Conservation (phyloP, 78 protist species). For the Emiliania huxleyi region DNA sequence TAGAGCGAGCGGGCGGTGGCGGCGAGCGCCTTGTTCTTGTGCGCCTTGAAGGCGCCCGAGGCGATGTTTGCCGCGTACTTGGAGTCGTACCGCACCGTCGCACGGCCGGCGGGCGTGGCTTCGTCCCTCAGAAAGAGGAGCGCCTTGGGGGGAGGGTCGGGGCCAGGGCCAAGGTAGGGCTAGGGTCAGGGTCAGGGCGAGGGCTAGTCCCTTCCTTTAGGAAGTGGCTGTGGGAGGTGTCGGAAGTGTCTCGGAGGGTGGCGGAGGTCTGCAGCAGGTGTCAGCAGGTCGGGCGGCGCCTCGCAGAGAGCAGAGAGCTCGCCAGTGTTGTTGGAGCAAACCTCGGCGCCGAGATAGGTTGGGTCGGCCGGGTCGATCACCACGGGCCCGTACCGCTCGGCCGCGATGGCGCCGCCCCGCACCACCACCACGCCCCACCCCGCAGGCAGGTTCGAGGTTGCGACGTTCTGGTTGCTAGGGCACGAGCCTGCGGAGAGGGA, state of each 20-base stretch:
- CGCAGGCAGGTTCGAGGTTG: neutral
- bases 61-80: neutral
- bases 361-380: neutral
- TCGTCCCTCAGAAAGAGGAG: neutral
- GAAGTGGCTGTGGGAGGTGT: no score
- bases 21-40: neutral
- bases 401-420: neutral
- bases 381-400: neutral
- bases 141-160: no score
- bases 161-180: no score
- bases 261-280: no score
- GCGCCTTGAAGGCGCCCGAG: neutral
- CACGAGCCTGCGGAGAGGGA: no score
- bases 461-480: neutral
- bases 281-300: no score
- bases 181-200: no score
- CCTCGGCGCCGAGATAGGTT: neutral
- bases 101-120: neutral
- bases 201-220: no score
- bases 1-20: neutral
- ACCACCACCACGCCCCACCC: constrained; percentile 11
- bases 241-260: no score
- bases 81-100: constrained; percentile 2
- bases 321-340: constrained; percentile 2
- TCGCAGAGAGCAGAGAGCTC: constrained; percentile 10